Evolutionary conservation across 2,329 filamentous ascomycete genomes (phyloP), one percentile per base, ranked within the genome.

Genomic region (Colletotrichum karsti): DNA sequence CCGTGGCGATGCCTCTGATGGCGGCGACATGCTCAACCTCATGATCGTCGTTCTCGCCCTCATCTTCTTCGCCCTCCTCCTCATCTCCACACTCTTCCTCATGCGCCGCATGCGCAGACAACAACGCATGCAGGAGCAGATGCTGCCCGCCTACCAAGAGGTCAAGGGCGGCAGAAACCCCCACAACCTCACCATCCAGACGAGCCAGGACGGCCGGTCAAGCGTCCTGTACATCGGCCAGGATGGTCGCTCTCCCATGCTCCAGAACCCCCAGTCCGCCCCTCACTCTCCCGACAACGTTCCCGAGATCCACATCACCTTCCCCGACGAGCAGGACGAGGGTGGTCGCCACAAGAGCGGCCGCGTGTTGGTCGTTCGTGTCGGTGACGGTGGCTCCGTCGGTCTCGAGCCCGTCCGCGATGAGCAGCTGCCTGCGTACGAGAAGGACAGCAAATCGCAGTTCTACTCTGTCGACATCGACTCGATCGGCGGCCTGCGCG

Each of bases 381-480:
- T 98, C 57, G 94, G 95, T 70, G 96, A 98, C 72, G 92, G 90
- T 69, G 92, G 93, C 53, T 87, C 90, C 39, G 91, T 98, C 71
- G 96, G 95, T 55, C 87, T 98, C 70, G 95, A 97, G 82, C 95
- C 95, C 61, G 88, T 97, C 66, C 91, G 93, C 67, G 91, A 95
- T 48, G 88, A 91, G 79, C 87, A 90, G 79, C 88, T 98, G 48
- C 95, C 96, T 8, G 93, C 95, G 15, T 98, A 98, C 78, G 91
- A 97, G 82, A 92, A 93, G 81, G 91, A 92, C 76, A 90, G 90
- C 78, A 89, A 88, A 67, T 88, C 89, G 69, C 89, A 94, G 72
- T 98, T 98, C 83, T 93, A 97, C 79, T 96, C 94, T 4, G 90
- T 99, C 74, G 95, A 99, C 78, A 92, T 99, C 79, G 93, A 98